phyloP scores from a whole-genome alignment of 2,329 filamentous ascomycete species.

The Fusarium mundagurra region DNA sequence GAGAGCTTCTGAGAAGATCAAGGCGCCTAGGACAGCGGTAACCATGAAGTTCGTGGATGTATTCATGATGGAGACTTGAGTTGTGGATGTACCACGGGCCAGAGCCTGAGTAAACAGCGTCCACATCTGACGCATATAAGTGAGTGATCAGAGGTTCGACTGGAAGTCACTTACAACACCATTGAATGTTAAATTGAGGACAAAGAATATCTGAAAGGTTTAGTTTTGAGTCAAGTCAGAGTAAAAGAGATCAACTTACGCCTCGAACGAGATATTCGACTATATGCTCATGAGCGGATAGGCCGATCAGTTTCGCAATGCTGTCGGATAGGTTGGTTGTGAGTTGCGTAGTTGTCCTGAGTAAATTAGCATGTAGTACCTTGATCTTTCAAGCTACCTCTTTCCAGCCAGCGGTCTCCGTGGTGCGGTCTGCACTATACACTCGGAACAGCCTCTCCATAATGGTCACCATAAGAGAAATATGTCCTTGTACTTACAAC shows the following conservation, averaged over 20 bases:
- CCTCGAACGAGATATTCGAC: slow-evolving; percentile 61
- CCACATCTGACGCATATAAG: slow-evolving; percentile 71
- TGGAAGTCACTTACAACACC: slow-evolving; percentile 63
- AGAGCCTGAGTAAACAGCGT: slow-evolving; percentile 82
- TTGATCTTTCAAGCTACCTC: background rate
- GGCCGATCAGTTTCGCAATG: slow-evolving; percentile 56
- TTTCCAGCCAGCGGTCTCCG: no score
- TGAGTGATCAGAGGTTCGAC: background rate
- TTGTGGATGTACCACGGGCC: slow-evolving; percentile 77
- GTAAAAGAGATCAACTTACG: slow-evolving; percentile 50
- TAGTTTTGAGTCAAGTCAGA: slow-evolving; percentile 4
- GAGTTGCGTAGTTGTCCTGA: slow-evolving; percentile 65
- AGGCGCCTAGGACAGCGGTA: slow-evolving; percentile 75
- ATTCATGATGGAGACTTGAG: slow-evolving; percentile 84
- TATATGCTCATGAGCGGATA: slow-evolving; percentile 52
- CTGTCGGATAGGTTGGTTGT: slow-evolving; percentile 59
- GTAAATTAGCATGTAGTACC: background rate
- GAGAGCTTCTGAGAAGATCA: slow-evolving; percentile 76
- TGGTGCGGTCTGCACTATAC: background rate
- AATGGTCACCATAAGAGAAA: background rate
- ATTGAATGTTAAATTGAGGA: slow-evolving; percentile 78
- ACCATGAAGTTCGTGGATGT: slow-evolving; percentile 84
- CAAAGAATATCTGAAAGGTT: slow-evolving; percentile 72
- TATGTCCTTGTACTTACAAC: slow-evolving; percentile 63
- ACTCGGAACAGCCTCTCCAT: background rate